Evolutionary conservation across 192 early-diverging fungal species (phyloP), one percentile per base, ranked within the genome.

Genomic region (Coemansia aciculifera): DNA sequence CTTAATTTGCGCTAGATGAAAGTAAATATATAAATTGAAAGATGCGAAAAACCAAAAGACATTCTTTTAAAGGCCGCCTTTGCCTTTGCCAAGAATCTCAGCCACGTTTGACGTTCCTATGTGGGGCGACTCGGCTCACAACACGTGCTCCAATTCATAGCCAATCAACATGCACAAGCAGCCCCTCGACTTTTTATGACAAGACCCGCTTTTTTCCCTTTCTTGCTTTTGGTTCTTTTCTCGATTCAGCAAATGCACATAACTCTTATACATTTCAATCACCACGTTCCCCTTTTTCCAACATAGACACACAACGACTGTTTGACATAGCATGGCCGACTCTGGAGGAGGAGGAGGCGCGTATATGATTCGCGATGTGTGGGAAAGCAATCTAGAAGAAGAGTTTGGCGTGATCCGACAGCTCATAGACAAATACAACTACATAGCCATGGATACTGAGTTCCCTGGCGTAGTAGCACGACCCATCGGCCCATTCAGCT

Each of bases 371-470:
- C 86, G 87, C 73, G 91, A 94, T 66, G 93, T 94, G 49, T 94
- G 98, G 98, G 94, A 91, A 48, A 89, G 90, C 72, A 99, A 98
- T 73, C 84, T 99, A 27, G 96, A 99, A 79, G 90, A 92, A 23
- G 98, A 98, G 83, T 92, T 99, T 88, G 85, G 74, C 38, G 78
- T 89, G 54, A 84, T 99, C 48, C 91, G 96, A 37, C 89, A 91
- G 69, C 81, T 96, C 40, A 91, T 98, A 34, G 92, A 95, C 74
- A 79, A 89, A 61, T 99, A 95, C 81, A 94, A 92, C 36, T 99
- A 94, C 81, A 84, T 99, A 5, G 89, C 98, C 27, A 99, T 99
- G 98, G 97, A 99, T 83, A 99, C 96, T 10, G 98, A 99, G 81
- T 99, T 99, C 68, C 98, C 98, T 42, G 98, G 98, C 36, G 95